Evolutionary conservation across 352 stramenopile genomes (phyloP), one percentile per base, ranked within the genome.

Genomic region (Paralagenidium karlingii): DNA sequence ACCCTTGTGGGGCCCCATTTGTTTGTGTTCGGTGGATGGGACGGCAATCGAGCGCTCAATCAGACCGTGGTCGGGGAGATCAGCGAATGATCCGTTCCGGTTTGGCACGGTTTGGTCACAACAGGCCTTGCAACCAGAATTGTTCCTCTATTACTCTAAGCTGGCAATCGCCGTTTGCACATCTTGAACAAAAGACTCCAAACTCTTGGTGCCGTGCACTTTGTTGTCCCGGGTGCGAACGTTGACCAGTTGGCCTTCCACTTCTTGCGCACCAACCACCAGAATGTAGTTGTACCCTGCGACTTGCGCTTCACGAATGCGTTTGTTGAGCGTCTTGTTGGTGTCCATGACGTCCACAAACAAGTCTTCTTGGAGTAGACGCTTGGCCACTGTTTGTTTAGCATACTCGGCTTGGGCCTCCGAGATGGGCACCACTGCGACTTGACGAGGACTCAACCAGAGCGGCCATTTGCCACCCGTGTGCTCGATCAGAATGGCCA

Each of bases 401-500:
- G 69, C 78, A 41, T 91, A 91, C 38, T 66, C 58, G 27, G 43
- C 47, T 36, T 86, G 73, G 15, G 65, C 52, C 34, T 84, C 69
- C 0, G 75, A 53, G 40, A 89, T 73, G 2, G 73, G 73, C 12
- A 91, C 22, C 13, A 91, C 68, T 0, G 73, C 71, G 21, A 89
- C 66, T 36, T 91, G 78, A 39, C 78, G 73, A 27, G 78, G 78
- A 27, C 58, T 82, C 24, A 99, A 68, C 94, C 94, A 99, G n/a
- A 98, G 61, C 16, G 94, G 94, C 63, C 96, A 97, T 50, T 98
- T 95, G 40, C 94, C 94, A 28, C 79, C 82, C 40, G 81, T 96
- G 58, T 97, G 95, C 60, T 99, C 94, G 45, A 97, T 94, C 18
- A 99, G 60, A 39, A 99, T 97, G 37, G 92, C 94, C 76, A 99